Evolutionary conservation across 495 filamentous ascomycete genomes (phyloP), one percentile per base, ranked within the genome.

Genomic region (Trypethelium eluteriae): DNA sequence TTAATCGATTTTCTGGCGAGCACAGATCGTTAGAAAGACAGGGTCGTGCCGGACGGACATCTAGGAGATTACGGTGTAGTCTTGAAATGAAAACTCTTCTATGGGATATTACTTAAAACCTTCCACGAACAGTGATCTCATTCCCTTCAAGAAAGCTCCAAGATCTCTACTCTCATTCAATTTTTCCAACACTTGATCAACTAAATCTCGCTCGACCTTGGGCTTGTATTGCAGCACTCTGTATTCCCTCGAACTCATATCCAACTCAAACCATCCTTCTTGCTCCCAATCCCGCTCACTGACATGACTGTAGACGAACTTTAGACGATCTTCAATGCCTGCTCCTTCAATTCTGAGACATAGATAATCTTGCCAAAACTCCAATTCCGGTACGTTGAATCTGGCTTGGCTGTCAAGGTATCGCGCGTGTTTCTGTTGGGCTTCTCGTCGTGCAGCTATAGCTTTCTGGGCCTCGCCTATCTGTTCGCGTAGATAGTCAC

Each of bases 331-430:
- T 64, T 89, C 86, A 62, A 83, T 81, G 0, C 93, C 93, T 0
- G 89, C 89, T 3, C 94, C 94, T 75, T 98, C 93, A 74, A 98
- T 93, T 62, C 88, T 81, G 79, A 98, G 71, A 66, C 93, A 89
- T 67, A 98, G 79, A 74, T 91, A 91, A 65, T 89, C 88, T 73
- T 95, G 87, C 95, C 95, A 98, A 76, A 98, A 98, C 47, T 91
- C 88, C 47, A 98, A 81, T 76, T 98, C 94, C 2, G 94, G 94
- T 53, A 88, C 83, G 76, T 98, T 96, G 68, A 89, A 88, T 50
- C 90, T 83, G 44, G 88, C 82, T 76, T 97, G 93, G 38, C 86
- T 81, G 74, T 95, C 89, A 36, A 93, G 73, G 67, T 89, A 82
- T 62, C 84, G 82, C 78, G 83, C 80, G 68, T 88, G 82, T 62